A percentile compares a stretch with the other conserved stretches of the same genome.
phyloP scores from a whole-genome alignment of 169 alveolate genomes.

The Cryptosporidium felis region DNA sequence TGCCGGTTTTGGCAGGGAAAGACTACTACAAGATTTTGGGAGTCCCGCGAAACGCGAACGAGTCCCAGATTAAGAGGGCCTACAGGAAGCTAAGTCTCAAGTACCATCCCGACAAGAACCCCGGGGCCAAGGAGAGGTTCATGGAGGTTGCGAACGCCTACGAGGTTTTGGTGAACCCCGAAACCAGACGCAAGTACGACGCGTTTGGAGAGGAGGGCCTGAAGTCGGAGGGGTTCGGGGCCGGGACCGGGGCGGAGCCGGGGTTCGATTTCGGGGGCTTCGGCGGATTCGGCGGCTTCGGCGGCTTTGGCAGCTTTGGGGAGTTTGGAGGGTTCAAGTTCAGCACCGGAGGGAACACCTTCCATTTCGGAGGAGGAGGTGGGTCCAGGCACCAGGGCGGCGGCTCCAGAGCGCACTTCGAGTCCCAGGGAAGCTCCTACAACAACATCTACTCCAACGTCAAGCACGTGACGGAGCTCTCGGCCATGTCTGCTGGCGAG shows the following conservation, averaged over 20 bases:
- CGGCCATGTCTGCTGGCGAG: slow-evolving; percentile 35
- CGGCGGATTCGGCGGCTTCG: slow-evolving; percentile 82
- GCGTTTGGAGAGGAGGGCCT: slow-evolving; percentile 93
- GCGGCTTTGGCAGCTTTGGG: slow-evolving; percentile 80
- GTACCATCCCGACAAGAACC: slow-evolving; percentile 91
- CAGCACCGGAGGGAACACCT: slow-evolving; percentile 73
- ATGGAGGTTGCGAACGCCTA: slow-evolving; percentile 91
- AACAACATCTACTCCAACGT: slow-evolving; percentile 39
- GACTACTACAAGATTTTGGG: slow-evolving; percentile 88
- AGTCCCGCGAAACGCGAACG: slow-evolving; percentile 84
- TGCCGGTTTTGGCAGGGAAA: slow-evolving; percentile 72
- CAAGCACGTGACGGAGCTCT: slow-evolving; percentile 29
- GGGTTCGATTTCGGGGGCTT: slow-evolving; percentile 82
- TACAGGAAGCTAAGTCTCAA: slow-evolving; percentile 89
- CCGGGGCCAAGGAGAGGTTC: slow-evolving; percentile 87
- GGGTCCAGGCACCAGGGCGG: slow-evolving; percentile 69
- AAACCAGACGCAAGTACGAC: slow-evolving; percentile 90
- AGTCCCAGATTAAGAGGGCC: slow-evolving; percentile 90
- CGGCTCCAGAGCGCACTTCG: slow-evolving; percentile 41
- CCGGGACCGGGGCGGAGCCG: slow-evolving; percentile 72
- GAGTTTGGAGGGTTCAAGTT: slow-evolving; percentile 73
- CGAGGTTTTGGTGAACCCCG: slow-evolving; percentile 90
- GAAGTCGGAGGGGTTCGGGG: slow-evolving; percentile 70
- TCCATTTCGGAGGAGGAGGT: slow-evolving; percentile 74
- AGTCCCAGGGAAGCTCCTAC: slow-evolving; percentile 27